These are phyloP conservation scores for Ophiocordyceps robertsii DNA, from an alignment of 2,329 filamentous ascomycete species.

Conservation along the genomic window DNA sequence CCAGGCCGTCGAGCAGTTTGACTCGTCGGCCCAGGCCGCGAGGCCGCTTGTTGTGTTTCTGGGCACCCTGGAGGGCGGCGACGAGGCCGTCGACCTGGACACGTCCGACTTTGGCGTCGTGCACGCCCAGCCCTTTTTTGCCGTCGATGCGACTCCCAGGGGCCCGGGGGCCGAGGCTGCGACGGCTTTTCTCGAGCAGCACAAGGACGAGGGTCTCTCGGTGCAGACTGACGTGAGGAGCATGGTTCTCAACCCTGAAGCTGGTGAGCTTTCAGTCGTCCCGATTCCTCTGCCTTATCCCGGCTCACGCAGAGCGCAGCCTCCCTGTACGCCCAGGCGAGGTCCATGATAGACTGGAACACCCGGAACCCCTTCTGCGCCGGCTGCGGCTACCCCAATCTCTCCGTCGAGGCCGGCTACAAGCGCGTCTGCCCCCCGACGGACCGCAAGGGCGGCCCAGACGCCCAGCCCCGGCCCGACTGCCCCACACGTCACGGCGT, in stretches of 20 bases:
- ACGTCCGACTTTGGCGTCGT: slow-evolving; percentile 49
- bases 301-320: slow-evolving; percentile 33
- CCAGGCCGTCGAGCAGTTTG: slow-evolving; percentile 57
- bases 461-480: slow-evolving; percentile 42
- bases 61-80: slow-evolving; percentile 55
- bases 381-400: slow-evolving; percentile 70
- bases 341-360: slow-evolving; percentile 90
- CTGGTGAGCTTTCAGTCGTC: slow-evolving; percentile 32
- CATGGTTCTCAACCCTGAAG: slow-evolving; percentile 44
- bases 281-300: neutral
- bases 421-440: slow-evolving; percentile 68
- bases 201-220: slow-evolving; percentile 41
- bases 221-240: slow-evolving; percentile 56
- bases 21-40: slow-evolving; percentile 47
- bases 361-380: slow-evolving; percentile 82
- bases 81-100: slow-evolving; percentile 6
- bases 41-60: slow-evolving; percentile 75
- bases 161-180: slow-evolving; percentile 49
- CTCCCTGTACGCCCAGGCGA: slow-evolving; percentile 79
- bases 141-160: slow-evolving; percentile 71
- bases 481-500: slow-evolving; percentile 76
- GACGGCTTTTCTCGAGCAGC: slow-evolving; percentile 27
- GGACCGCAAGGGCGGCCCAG: slow-evolving; percentile 38
- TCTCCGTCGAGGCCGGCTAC: slow-evolving; percentile 66
- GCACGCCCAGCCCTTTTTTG: slow-evolving; percentile 73